Base-by-base conservation (phyloP, 176 grass and related monocot genomes). In the Poa pratensis region DNA sequence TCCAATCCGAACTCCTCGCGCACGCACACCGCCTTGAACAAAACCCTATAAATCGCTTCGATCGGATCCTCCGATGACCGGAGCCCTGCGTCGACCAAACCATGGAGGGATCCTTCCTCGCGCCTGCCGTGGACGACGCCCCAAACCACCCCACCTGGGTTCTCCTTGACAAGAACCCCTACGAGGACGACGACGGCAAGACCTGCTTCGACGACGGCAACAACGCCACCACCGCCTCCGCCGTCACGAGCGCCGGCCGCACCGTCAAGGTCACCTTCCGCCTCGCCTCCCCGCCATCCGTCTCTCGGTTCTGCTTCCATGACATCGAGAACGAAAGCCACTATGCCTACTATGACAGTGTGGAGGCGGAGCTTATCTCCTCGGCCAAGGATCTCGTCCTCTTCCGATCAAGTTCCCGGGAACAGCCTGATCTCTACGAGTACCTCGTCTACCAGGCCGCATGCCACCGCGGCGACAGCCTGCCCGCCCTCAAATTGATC, bases 371-470 rank as follows among this genome's bases (percentile, higher is more conserved):
- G 19, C 27, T 69, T 5, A 19, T 68, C 45, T 30, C 62, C 62
- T 27, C 79, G 46, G 63, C 45, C 26, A 81, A 81, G 46, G 79
- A 82, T 14, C 68, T 71, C 11, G 11, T 71, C 39, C 68, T 50
- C 22, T 27, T 82, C 39, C 73, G 18, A 28, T 43, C 28, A 5
- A 18, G 51, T 66, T 61, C 32, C 19, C 32, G 0, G 0, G 9
- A 49, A 49, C 17, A 8, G 23, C 35, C 15, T 9, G 12, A 28
- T 30, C 14, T 60, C 40, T 52, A 43, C 11, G 69, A 84, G 15
- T 76, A 76, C 82, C n/a, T 61, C 22, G 51, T 74, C 19, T 84
- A 84, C 52, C 75, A 69, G 50, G 22, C 69, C 43, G 18, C 37
- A 49, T 14, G 48, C 46, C 46, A 48, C 46, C 46, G 46, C 46